A percentile compares a stretch with the other conserved stretches of the same genome.
These are phyloP conservation scores for Rosa hybrid DNA, from an alignment of 331 rosid genomes.

Conservation along the genomic window DNA sequence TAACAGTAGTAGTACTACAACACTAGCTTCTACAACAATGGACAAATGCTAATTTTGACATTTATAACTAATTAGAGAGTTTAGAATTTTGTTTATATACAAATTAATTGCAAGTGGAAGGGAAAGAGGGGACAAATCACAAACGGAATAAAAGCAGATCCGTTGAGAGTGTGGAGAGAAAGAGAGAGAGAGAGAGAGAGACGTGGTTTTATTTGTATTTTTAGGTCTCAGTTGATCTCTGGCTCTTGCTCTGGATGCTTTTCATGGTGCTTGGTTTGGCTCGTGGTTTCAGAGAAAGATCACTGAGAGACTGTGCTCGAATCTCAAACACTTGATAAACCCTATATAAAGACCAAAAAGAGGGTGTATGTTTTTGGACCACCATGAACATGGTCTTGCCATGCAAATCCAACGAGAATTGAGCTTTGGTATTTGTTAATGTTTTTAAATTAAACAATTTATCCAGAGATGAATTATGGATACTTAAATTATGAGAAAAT, in stretches of 20 bases:
- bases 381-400: conserved; percentile 16
- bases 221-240: not conserved
- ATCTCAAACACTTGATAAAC: conserved; percentile 25
- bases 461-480: too few relatives aligned
- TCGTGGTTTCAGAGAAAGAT: conserved; percentile 20
- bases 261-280: conserved; percentile 17
- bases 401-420: conserved; percentile 19
- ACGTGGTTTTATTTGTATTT: not conserved
- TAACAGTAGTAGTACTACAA: not conserved
- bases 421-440: not conserved
- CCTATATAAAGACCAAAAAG: conserved; percentile 14
- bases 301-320: conserved; percentile 21
- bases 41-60: conserved; percentile 4
- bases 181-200: not conserved
- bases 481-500: not conserved
- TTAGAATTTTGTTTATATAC: not conserved
- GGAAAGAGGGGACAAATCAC: conserved; percentile 13
- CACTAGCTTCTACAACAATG: conserved; percentile 6
- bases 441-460: not conserved
- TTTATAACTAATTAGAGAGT: not conserved
- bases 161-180: not conserved
- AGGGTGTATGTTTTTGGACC: conserved; percentile 31
- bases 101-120: conserved; percentile 19
- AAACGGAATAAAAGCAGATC: conserved; percentile 14
- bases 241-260: conserved; percentile 26